Conservation (phyloP, 768 basidiomycete species). For the Gymnopilus junonius region DNA sequence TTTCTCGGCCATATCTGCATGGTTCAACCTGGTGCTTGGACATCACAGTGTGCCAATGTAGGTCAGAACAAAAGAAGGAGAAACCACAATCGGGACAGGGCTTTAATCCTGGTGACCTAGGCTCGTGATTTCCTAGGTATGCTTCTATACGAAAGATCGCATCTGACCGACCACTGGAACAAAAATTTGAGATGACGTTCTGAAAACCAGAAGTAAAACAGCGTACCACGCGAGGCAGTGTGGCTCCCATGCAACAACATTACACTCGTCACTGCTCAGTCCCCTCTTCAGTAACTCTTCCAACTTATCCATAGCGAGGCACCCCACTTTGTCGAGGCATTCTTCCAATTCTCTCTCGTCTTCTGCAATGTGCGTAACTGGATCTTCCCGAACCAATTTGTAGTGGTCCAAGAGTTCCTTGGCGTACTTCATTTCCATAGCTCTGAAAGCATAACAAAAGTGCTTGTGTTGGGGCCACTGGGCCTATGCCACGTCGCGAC, state of each 20-base stretch:
- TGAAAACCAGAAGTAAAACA: neutral
- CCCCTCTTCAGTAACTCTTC: conserved; percentile 15
- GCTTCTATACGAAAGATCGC: conserved; percentile 30
- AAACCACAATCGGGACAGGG: conserved; percentile 30
- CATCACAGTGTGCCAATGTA: conserved; percentile 26
- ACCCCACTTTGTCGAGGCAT: conserved; percentile 9
- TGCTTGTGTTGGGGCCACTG: conserved; percentile 36
- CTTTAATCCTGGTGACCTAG: conserved; percentile 10
- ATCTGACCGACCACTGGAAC: conserved; percentile 27
- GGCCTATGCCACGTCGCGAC: too few species aligned
- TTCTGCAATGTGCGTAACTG: conserved; percentile 8
- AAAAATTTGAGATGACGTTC: neutral
- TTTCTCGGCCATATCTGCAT: conserved; percentile 24
- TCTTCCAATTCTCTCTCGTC: conserved; percentile 18
- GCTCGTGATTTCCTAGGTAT: neutral
- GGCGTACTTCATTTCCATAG: conserved; percentile 22
- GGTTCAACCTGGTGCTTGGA: conserved; percentile 20
- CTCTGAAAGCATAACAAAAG: conserved; percentile 34
- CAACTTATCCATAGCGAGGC: conserved; percentile 10
- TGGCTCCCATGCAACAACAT: conserved; percentile 31
- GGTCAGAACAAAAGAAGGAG: conserved; percentile 33
- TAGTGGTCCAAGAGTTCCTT: conserved; percentile 9
- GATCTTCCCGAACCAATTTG: conserved; percentile 12
- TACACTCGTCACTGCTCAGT: conserved; percentile 23
- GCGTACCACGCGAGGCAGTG: conserved; percentile 34